These are phyloP conservation scores for Pholiota conissans DNA, from an alignment of 768 basidiomycete genomes.

Conservation along the genomic window DNA sequence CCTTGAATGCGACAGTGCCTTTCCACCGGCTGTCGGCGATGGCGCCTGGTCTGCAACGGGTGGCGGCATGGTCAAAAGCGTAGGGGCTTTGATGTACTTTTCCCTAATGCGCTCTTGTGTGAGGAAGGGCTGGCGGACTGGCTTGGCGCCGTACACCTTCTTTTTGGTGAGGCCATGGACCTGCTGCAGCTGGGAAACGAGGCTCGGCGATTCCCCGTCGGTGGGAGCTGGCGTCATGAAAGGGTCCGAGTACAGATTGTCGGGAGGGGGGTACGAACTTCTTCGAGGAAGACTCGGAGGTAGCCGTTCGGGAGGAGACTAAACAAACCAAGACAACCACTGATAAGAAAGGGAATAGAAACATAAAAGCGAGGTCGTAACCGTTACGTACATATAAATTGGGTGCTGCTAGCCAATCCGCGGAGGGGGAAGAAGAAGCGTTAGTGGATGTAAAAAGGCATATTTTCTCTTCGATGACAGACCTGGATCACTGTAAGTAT, in stretches of 20 bases:
- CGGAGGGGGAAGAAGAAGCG: conserved; percentile 14
- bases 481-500: conserved; percentile 23
- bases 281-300: conserved; percentile 24
- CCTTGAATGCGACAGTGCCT: conserved; percentile 32
- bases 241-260: conserved; percentile 20
- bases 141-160: conserved; percentile 58
- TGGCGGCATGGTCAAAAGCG: conserved; percentile 28
- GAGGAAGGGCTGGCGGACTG: conserved; percentile 51
- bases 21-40: conserved; percentile 27
- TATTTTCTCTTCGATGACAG: conserved; percentile 15
- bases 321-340: conserved; percentile 1
- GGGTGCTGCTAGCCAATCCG: conserved; percentile 17
- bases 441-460: conserved; percentile 10
- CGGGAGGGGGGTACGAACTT: conserved; percentile 34
- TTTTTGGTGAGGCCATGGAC: conserved; percentile 72
- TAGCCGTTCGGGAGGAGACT: conserved; percentile 2
- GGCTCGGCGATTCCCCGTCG: conserved; percentile 35
- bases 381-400: conserved; percentile 34
- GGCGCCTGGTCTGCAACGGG: conserved; percentile 13
- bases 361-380: conserved; percentile 5
- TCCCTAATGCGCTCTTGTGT: conserved; percentile 44
- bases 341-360: background rate
- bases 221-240: conserved; percentile 12
- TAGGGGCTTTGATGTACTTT: conserved; percentile 24
- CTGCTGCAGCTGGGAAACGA: conserved; percentile 65